Evolutionary conservation across 345 rosid species (phyloP).

Genomic region (Cardamine resedifolia): DNA sequence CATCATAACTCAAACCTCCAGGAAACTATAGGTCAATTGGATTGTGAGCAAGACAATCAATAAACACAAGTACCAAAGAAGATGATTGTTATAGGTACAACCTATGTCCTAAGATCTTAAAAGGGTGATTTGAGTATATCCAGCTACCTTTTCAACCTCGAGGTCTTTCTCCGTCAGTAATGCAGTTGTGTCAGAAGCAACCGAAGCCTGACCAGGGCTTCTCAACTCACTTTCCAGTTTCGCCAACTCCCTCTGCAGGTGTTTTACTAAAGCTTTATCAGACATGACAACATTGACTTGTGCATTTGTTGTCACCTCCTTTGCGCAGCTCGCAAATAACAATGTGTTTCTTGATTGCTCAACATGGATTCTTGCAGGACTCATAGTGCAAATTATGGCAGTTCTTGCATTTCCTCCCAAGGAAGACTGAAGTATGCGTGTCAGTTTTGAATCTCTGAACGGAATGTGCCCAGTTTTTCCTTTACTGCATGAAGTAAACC

Average conservation of each 20-base stretch:
- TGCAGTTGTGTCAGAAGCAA: conserved; percentile 42
- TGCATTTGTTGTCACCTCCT: conserved; percentile 85
- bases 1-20: neutral
- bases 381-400: conserved; percentile 86
- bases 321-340: conserved; percentile 91
- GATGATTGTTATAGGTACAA: conserved; percentile 3
- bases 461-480: conserved; percentile 89
- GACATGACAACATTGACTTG: conserved; percentile 85
- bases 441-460: conserved; percentile 88
- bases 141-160: conserved; percentile 67
- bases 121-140: conserved; percentile 23
- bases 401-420: conserved; percentile 91
- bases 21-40: conserved; percentile 10
- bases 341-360: conserved; percentile 93
- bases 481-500: conserved; percentile 64
- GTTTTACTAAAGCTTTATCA: conserved; percentile 85
- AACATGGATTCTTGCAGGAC: conserved; percentile 86
- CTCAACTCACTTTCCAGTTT: conserved; percentile 77
- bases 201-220: conserved; percentile 41
- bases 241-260: conserved; percentile 78
- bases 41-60: conserved; percentile 15
- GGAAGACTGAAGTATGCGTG: conserved; percentile 88
- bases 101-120: neutral
- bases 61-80: conserved; percentile 9
- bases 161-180: conserved; percentile 66